Percentiles rank a stretch among this genome's conserved stretches.
Conservation (phyloP, 1,139 yeast species). For the Maudiozyma humilis region DNA sequence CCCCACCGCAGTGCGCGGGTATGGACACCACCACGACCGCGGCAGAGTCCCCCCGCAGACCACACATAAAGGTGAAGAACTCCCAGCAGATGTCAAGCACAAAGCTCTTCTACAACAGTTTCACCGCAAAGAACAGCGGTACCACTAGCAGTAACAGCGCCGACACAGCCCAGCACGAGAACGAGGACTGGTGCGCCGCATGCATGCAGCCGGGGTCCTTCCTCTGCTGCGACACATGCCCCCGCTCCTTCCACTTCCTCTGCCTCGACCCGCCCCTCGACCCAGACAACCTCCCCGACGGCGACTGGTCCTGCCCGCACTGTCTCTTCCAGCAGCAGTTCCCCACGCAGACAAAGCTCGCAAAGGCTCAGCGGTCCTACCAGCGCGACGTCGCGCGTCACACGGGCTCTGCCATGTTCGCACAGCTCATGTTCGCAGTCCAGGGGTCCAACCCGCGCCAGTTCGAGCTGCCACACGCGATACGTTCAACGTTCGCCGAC, state of each 20-base stretch:
- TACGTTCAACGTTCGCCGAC: conserved; percentile 68
- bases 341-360: conserved; percentile 19
- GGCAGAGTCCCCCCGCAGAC: neutral
- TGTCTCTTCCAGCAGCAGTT: conserved; percentile 41
- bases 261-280: conserved; percentile 89
- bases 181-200: conserved; percentile 81
- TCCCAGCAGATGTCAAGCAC: conserved; percentile 20
- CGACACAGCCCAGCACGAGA: conserved; percentile 31
- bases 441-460: conserved; percentile 62
- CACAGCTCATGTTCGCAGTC: conserved; percentile 51
- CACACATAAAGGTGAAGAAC: conserved; percentile 18
- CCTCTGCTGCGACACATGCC: conserved; percentile 90
- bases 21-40: neutral
- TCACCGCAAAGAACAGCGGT: conserved; percentile 7
- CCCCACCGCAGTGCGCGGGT: neutral
- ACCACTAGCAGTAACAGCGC: neutral
- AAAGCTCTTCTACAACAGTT: conserved; percentile 25
- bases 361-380: conserved; percentile 21
- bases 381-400: conserved; percentile 12
- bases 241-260: conserved; percentile 81
- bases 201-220: conserved; percentile 87
- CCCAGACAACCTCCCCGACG: conserved; percentile 67
- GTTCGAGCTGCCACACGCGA: conserved; percentile 58
- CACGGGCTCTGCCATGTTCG: conserved; percentile 40
- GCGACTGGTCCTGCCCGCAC: conserved; percentile 81